Percentiles rank a stretch among this genome's conserved stretches.
phyloP scores from a whole-genome alignment of 257 asterid genomes.

The Solanum gandarillasii region DNA sequence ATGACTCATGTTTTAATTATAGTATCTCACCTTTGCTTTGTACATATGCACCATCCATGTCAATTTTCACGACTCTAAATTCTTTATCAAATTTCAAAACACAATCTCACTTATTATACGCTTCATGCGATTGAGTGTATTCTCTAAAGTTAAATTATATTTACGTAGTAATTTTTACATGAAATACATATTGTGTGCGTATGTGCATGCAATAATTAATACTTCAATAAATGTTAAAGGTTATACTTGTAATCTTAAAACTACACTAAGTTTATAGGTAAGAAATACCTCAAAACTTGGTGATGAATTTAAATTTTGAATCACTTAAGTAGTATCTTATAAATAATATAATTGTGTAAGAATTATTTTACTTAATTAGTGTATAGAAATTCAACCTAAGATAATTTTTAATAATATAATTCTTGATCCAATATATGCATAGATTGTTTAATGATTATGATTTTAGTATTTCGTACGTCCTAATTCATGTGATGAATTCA shows the following conservation, averaged over 20 bases:
- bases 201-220: background rate
- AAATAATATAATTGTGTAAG: background rate
- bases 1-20: background rate
- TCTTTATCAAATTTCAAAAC: background rate
- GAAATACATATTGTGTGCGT: background rate
- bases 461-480: background rate
- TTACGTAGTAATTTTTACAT: background rate
- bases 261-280: background rate
- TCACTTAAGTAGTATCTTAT: background rate
- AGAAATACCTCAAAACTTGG: background rate
- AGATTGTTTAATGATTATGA: too few species aligned
- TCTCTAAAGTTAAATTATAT: background rate
- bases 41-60: background rate
- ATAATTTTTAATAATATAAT: background rate
- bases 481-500: background rate
- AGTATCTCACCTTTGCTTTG: background rate
- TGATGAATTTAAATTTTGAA: background rate
- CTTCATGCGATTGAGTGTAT: background rate
- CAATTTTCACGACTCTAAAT: background rate
- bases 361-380: background rate
- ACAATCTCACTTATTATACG: background rate
- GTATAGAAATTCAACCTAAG: background rate
- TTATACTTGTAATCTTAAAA: background rate
- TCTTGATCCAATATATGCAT: background rate
- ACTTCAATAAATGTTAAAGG: background rate